Evolutionary conservation across 1,284 basidiomycete species (phyloP).

Genomic region (Cutaneotrichosporon cavernicola): DNA sequence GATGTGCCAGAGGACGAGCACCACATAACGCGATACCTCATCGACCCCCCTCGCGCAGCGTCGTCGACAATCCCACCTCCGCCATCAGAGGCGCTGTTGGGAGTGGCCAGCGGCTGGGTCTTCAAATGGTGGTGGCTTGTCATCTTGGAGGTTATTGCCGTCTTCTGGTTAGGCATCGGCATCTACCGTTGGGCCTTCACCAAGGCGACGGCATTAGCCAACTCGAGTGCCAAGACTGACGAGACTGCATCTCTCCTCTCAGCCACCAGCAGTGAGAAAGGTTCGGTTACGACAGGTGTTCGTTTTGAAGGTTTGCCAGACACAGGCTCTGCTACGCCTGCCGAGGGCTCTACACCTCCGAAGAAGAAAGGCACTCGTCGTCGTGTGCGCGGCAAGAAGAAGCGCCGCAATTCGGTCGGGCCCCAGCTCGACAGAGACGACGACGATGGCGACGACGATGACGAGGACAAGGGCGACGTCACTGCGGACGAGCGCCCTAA

Average conservation of each 20-base stretch:
- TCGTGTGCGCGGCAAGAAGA: constrained; percentile 40
- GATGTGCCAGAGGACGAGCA: constrained; percentile 35
- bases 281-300: constrained; percentile 15
- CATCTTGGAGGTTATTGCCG: constrained; percentile 22
- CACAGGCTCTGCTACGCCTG: neutral
- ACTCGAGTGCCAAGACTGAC: constrained; percentile 18
- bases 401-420: constrained; percentile 32
- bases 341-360: constrained; percentile 16
- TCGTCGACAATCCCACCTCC: neutral
- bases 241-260: constrained; percentile 6
- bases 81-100: constrained; percentile 8
- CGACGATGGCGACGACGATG: constrained; percentile 52
- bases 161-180: constrained; percentile 25
- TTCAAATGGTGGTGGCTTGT: constrained; percentile 17
- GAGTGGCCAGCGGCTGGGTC: neutral
- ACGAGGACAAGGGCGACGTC: constrained; percentile 27
- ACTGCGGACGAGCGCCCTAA: constrained; percentile 18
- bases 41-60: constrained; percentile 41
- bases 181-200: constrained; percentile 26
- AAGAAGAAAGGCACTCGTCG: constrained; percentile 42
- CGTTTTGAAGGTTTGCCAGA: constrained; percentile 24
- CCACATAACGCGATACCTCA: constrained; percentile 25
- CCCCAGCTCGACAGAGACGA: constrained; percentile 59
- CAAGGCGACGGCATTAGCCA: constrained; percentile 21
- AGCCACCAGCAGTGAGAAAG: constrained; percentile 8